Evolutionary conservation across 768 basidiomycete genomes (phyloP).

Genomic region (Boletus tylopilopsis): DNA sequence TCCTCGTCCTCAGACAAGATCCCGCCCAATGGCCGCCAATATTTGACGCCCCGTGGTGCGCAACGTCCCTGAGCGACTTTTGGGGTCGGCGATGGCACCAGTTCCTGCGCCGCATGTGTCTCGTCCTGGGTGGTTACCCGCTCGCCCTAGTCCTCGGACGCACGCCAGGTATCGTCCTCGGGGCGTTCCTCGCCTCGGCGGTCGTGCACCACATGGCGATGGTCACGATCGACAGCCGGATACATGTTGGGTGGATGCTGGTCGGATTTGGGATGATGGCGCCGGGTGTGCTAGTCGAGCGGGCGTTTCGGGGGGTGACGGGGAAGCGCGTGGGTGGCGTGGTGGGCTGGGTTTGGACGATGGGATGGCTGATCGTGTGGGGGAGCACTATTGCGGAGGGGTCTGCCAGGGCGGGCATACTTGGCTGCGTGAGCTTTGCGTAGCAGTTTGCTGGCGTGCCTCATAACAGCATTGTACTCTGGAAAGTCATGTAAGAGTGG

Average conservation of each 20-base stretch:
- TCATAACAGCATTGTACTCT: no score
- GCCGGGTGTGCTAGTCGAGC: neutral
- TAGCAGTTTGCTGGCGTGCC: no score
- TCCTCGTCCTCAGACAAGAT: constrained; percentile 1
- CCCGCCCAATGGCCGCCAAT: neutral
- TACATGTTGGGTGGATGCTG: neutral
- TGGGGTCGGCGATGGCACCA: constrained; percentile 5
- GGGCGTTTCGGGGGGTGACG: neutral
- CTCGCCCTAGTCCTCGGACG: neutral
- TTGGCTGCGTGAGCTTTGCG: neutral
- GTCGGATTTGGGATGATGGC: constrained; percentile 1
- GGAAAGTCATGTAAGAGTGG: no score
- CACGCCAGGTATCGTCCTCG: neutral
- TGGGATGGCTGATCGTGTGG: neutral
- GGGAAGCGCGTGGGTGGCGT: neutral
- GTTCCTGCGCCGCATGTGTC: neutral
- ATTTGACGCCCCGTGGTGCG: neutral
- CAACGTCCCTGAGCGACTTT: neutral
- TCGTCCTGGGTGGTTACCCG: neutral
- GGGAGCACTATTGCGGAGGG: neutral
- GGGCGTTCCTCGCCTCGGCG: neutral
- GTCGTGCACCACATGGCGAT: neutral
- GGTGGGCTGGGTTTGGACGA: neutral
- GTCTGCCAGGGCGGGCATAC: neutral
- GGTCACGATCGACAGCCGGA: neutral